Evolutionary conservation across 148 eudicot species (phyloP).

Genomic region (Arctostaphylos glauca): DNA sequence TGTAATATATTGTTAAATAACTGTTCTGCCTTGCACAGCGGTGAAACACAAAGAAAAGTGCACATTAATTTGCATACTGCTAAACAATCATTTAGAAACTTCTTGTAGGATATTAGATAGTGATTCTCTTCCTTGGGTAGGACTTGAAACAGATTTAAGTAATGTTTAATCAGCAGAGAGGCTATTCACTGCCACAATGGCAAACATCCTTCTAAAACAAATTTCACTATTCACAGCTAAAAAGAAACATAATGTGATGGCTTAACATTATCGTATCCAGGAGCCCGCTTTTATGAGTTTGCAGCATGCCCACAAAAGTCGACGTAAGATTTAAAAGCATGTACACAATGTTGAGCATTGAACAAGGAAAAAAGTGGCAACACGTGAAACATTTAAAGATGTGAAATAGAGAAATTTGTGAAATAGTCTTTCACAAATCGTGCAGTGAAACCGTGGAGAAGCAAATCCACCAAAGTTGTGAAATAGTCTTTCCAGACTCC

Average conservation of each 20-base stretch:
- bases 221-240: background rate
- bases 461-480: background rate
- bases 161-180: background rate
- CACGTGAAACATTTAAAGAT: background rate
- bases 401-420: no score
- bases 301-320: background rate
- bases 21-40: background rate
- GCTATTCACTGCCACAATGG: background rate
- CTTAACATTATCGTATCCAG: background rate
- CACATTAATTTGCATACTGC: background rate
- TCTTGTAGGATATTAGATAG: background rate
- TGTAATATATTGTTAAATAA: background rate
- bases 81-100: background rate
- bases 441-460: background rate
- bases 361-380: background rate
- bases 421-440: no score
- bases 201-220: background rate
- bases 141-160: conserved; percentile 9
- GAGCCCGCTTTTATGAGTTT: background rate
- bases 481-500: conserved; percentile 9
- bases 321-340: background rate
- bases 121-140: background rate
- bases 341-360: background rate
- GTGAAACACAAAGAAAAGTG: background rate
- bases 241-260: background rate